Base-by-base conservation (phyloP, 139 green algal genomes). In the Micractinium conductrix region DNA sequence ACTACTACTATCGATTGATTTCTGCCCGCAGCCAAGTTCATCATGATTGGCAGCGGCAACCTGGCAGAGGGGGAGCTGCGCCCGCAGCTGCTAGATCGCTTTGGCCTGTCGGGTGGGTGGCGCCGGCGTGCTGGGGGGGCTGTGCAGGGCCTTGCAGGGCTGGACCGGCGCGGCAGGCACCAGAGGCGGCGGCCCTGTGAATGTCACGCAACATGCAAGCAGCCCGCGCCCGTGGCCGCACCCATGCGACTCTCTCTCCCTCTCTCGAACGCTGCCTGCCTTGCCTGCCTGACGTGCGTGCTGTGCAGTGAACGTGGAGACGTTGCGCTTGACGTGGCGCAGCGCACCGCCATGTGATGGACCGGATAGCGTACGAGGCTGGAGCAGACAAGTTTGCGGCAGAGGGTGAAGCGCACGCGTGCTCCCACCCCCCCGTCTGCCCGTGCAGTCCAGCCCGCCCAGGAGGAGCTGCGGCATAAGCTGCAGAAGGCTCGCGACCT, bases 61-160 rank as follows among this genome's bases (percentile, higher is more conserved):
- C 91, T 88, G 8, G 87, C 89, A 88, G 96, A 99, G 87, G 96
- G 96, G 16, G 96, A 98, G 93, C 78, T 99, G 85, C 91, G 96
- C 30, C 96, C 95, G 60, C 96, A 99, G 92, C 94, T 99, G 86
- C 92, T 99, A 74, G 96, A 98, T 86, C 93, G 96, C 62, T 99
- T 98, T 84, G 96, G 96, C 60, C 91, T 98, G 84, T 91, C 79
- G 16, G 70, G 70, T 76, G 42, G 26, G 67, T 44, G 35, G n/a
- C n/a, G n/a, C n/a, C n/a, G n/a, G n/a, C 9, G 4, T 63, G 12
- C 9, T 22, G n/a, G 48, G 48, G 12, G 6, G 63, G 63, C 33
- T 70, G 63, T 30, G 63, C 63, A 42, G 63, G 7, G 63, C n/a
- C n/a, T n/a, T n/a, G n/a, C n/a, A n/a, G n/a, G n/a, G n/a, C n/a